Evolutionary conservation across 2,329 filamentous ascomycete species (phyloP).

Genomic region (Clonostachys sp.): DNA sequence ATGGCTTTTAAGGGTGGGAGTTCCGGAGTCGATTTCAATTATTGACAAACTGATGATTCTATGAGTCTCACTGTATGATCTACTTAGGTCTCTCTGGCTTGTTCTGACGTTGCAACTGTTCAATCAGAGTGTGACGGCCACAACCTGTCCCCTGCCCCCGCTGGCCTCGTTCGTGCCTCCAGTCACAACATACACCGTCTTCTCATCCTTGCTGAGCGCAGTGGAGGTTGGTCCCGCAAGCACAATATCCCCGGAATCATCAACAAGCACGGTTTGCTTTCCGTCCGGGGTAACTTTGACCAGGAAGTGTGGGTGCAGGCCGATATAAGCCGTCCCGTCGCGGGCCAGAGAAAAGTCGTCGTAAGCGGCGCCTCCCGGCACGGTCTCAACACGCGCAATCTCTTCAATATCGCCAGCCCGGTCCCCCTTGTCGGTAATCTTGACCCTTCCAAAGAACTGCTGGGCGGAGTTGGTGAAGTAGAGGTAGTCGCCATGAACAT

Average conservation of each 20-base stretch:
- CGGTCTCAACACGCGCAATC: neutral
- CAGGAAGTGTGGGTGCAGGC: conserved; percentile 1
- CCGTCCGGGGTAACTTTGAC: conserved; percentile 1
- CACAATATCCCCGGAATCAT: neutral
- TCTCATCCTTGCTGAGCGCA: conserved; percentile 7
- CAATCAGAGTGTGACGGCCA: no score
- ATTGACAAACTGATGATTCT: no score
- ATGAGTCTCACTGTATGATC: no score
- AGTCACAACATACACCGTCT: conserved; percentile 7
- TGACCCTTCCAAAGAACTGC: conserved; percentile 5
- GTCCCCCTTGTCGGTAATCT: conserved; percentile 3
- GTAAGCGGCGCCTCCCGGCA: conserved; percentile 1
- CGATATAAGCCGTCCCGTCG: conserved; percentile 7
- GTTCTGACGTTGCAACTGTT: no score
- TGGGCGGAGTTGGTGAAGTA: conserved; percentile 12
- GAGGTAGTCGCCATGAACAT: conserved; percentile 6
- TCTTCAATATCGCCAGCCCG: conserved; percentile 4
- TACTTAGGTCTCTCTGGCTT: no score
- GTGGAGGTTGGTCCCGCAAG: conserved; percentile 6
- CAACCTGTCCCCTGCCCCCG: neutral
- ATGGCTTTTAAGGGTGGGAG: no score
- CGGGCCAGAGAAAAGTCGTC: conserved; percentile 9
- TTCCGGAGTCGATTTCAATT: no score
- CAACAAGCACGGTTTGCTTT: neutral
- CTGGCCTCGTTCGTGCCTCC: conserved; percentile 1